phyloP scores from a whole-genome alignment of 495 filamentous ascomycete species.

The Acidiella bohemica region DNA sequence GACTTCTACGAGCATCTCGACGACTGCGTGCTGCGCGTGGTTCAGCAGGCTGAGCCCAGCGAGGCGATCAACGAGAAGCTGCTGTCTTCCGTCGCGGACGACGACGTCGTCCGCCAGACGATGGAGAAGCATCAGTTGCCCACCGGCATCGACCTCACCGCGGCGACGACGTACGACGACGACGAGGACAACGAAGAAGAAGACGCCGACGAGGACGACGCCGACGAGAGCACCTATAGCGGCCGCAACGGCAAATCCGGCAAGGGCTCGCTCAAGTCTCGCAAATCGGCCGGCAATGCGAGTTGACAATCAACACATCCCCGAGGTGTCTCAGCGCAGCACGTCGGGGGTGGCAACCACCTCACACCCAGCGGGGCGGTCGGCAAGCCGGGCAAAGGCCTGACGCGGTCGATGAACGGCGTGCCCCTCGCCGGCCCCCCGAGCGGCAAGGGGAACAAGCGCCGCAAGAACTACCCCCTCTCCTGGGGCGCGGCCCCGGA shows the following conservation, averaged over 20 bases:
- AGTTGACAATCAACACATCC: slow-evolving; percentile 48
- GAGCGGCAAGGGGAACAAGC: slow-evolving; percentile 40
- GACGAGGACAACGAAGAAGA: slow-evolving; percentile 50
- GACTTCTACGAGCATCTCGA: slow-evolving; percentile 99
- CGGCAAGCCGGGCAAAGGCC: slow-evolving; percentile 23
- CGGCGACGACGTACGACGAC: slow-evolving; percentile 38
- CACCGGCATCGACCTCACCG: slow-evolving; percentile 38
- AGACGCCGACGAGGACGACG: slow-evolving; percentile 45
- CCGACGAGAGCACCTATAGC: slow-evolving; percentile 33
- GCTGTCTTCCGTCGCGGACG: slow-evolving; percentile 67
- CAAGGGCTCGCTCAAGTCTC: slow-evolving; percentile 34
- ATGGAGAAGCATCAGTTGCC: slow-evolving; percentile 67
- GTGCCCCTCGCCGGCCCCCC: slow-evolving; percentile 31
- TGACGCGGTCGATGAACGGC: slow-evolving; percentile 37
- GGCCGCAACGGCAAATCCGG: slow-evolving; percentile 35
- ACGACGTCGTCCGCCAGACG: slow-evolving; percentile 69
- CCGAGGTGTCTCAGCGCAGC: slow-evolving; percentile 36
- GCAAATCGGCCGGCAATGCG: slow-evolving; percentile 24
- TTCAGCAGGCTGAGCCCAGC: slow-evolving; percentile 91
- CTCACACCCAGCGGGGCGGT: slow-evolving; percentile 13
- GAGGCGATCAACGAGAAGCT: slow-evolving; percentile 89
- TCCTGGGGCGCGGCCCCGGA: slow-evolving; percentile 83
- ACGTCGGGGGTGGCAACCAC: slow-evolving; percentile 40
- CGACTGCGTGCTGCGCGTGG: slow-evolving; percentile 93
- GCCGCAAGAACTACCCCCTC: slow-evolving; percentile 79